These are phyloP conservation scores for Syzygium jambos DNA, from an alignment of 345 rosid genomes.

Conservation along the genomic window DNA sequence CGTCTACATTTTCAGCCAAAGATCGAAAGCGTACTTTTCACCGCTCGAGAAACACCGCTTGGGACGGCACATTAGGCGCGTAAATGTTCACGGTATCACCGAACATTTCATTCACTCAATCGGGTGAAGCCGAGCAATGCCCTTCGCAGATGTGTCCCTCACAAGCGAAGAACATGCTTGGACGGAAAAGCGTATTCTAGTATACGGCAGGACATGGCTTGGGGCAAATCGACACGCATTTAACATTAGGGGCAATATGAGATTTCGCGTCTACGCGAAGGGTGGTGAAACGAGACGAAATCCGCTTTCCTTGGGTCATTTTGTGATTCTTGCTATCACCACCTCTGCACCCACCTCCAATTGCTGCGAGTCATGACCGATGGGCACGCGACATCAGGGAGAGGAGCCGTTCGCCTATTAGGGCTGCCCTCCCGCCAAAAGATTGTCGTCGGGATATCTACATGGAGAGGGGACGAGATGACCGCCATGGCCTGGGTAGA, in stretches of 20 bases:
- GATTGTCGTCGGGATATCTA: constrained; percentile 47
- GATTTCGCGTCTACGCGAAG: not conserved
- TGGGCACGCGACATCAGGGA: constrained; percentile 64
- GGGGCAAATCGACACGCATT: not conserved
- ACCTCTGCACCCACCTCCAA: constrained; percentile 21
- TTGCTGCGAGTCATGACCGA: constrained; percentile 36
- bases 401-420: constrained; percentile 72
- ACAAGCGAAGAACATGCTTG: not conserved
- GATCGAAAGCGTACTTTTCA: not conserved
- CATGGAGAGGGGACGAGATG: constrained; percentile 51
- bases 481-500: constrained; percentile 33
- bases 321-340: constrained; percentile 10
- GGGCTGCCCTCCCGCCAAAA: constrained; percentile 33
- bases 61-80: not conserved
- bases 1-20: not conserved
- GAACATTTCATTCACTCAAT: not conserved
- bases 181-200: not conserved
- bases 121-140: not conserved
- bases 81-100: not conserved
- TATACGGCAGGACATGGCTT: no score
- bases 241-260: not conserved
- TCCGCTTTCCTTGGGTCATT: not conserved
- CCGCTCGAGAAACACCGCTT: not conserved
- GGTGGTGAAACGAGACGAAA: not conserved
- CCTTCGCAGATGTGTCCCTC: not conserved